A percentile compares a stretch with the other conserved stretches of the same genome.
phyloP scores from a whole-genome alignment of 352 stramenopile species.

The Pythium biforme region DNA sequence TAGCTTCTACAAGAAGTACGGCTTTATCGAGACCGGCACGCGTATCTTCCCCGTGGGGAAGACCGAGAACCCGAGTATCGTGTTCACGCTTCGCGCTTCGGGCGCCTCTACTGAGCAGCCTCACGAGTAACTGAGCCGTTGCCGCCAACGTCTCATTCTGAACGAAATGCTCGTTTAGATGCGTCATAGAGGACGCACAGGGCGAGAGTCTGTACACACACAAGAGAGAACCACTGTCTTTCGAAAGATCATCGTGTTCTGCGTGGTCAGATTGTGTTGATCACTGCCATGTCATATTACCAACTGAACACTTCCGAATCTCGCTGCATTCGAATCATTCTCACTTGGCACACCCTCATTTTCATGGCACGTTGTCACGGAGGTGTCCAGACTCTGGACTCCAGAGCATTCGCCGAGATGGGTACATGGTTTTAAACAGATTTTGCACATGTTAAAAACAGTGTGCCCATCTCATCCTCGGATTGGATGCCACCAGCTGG shows the following conservation, averaged over 20 bases:
- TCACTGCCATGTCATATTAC: too few relatives aligned
- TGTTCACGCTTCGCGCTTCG: neutral
- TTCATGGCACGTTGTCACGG: too few relatives aligned
- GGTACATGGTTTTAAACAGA: constrained; percentile 13
- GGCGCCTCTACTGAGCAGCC: neutral
- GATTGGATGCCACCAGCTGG: constrained; percentile 7
- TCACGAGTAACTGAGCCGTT: neutral
- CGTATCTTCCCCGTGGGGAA: constrained; percentile 29
- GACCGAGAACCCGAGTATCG: neutral
- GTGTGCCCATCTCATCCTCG: neutral
- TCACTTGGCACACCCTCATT: too few relatives aligned
- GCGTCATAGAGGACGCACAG: too few relatives aligned
- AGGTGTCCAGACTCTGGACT: neutral
- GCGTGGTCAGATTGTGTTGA: too few relatives aligned
- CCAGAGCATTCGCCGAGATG: neutral
- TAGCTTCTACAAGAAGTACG: constrained; percentile 35
- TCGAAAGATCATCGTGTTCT: too few relatives aligned
- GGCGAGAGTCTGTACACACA: too few relatives aligned
- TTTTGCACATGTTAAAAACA: constrained; percentile 9
- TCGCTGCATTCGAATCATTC: too few relatives aligned
- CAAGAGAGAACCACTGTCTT: too few relatives aligned
- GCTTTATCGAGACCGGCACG: constrained; percentile 31
- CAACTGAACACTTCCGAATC: too few relatives aligned
- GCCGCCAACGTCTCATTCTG: too few relatives aligned
- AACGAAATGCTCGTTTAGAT: too few relatives aligned